These are phyloP conservation scores for Penicillium turbatum DNA, from an alignment of 495 filamentous ascomycete genomes.

Conservation along the genomic window DNA sequence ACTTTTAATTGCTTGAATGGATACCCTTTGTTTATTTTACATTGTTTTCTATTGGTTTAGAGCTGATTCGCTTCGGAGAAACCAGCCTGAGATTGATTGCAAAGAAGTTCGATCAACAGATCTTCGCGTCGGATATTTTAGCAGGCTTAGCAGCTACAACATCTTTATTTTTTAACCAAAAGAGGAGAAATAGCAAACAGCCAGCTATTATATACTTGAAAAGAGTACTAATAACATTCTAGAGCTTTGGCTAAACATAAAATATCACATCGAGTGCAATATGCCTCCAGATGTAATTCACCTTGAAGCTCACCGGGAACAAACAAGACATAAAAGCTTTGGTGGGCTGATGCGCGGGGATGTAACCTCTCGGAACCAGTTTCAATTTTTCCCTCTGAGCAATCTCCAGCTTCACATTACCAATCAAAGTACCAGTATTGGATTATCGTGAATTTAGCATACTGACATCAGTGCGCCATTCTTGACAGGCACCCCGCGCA, in stretches of 20 bases:
- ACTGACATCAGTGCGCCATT: background rate
- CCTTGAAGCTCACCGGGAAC: background rate
- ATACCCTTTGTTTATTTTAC: slow-evolving; percentile 13
- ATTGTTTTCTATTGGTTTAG: background rate
- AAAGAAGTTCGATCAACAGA: slow-evolving; percentile 3
- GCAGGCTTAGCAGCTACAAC: background rate
- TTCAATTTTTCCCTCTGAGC: background rate
- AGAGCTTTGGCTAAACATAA: background rate
- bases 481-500: background rate
- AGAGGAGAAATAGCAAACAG: background rate
- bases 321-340: background rate
- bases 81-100: background rate
- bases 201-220: no score
- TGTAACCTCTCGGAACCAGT: slow-evolving; percentile 1
- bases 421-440: slow-evolving; percentile 1
- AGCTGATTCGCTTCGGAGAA: background rate
- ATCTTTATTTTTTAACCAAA: background rate
- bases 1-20: slow-evolving; percentile 30
- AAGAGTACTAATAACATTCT: background rate
- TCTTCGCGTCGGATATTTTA: background rate
- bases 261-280: background rate
- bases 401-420: slow-evolving; percentile 3
- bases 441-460: background rate
- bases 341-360: slow-evolving; percentile 3
- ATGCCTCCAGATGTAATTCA: background rate